phyloP scores from a whole-genome alignment of 371 early-diverging fungal genomes.

The Mucor racemosus region DNA sequence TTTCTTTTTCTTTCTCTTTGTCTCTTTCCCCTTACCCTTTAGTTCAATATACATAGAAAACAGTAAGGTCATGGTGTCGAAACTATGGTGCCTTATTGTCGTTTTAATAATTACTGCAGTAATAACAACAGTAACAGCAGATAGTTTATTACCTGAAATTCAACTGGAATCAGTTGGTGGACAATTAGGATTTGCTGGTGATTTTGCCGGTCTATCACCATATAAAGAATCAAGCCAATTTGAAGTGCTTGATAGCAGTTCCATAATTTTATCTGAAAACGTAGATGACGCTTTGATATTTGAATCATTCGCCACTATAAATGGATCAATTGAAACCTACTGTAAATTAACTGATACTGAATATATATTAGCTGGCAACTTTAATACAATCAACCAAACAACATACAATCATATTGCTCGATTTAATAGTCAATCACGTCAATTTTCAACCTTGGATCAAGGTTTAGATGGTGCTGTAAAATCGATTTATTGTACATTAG shows the following conservation, averaged over 20 bases:
- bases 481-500: conserved; percentile 56
- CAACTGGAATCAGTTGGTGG: conserved; percentile 22
- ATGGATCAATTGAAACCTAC: conserved; percentile 19
- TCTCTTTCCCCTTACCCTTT: background rate
- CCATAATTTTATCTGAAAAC: conserved; percentile 21
- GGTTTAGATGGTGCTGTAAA: conserved; percentile 75
- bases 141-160: conserved; percentile 1
- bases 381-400: conserved; percentile 35
- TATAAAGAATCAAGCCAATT: conserved; percentile 24
- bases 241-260: conserved; percentile 29
- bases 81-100: conserved; percentile 21
- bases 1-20: background rate
- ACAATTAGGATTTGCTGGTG: conserved; percentile 37
- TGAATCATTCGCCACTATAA: conserved; percentile 12
- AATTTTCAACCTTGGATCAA: conserved; percentile 52
- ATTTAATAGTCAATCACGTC: conserved; percentile 48
- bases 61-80: conserved; percentile 19
- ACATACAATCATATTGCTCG: conserved; percentile 57
- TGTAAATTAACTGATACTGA: conserved; percentile 21
- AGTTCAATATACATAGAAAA: background rate
- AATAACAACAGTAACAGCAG: background rate
- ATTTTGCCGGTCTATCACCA: conserved; percentile 41
- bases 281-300: conserved; percentile 11
- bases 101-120: background rate
- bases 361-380: conserved; percentile 43